Evolutionary conservation across 2,329 filamentous ascomycete species (phyloP).

Genomic region (Ophiosphaerella korrae): DNA sequence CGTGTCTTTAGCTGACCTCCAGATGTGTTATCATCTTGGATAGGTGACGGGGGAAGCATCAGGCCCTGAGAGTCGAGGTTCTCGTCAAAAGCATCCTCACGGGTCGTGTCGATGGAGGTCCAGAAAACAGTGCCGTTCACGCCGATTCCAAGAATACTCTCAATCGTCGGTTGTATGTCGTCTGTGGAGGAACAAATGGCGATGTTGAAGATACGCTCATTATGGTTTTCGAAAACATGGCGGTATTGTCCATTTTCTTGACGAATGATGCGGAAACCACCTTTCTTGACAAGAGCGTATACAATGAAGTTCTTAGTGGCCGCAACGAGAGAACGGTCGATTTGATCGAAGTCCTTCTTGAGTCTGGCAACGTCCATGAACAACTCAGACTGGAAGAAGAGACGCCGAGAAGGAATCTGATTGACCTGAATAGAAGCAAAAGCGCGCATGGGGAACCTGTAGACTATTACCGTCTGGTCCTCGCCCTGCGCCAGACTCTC

Average conservation of each 20-base stretch:
- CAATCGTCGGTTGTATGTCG: conserved; percentile 51
- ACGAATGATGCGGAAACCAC: conserved; percentile 88
- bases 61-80: conserved; percentile 85
- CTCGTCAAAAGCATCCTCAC: conserved; percentile 69
- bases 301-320: conserved; percentile 91
- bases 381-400: conserved; percentile 74
- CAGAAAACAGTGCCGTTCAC: conserved; percentile 98
- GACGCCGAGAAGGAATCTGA: conserved; percentile 59
- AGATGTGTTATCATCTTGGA: conserved; percentile 86
- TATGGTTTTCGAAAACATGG: conserved; percentile 87
- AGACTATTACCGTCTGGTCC: conserved; percentile 74
- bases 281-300: conserved; percentile 91
- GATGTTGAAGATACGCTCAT: conserved; percentile 95
- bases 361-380: conserved; percentile 92
- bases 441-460: conserved; percentile 95
- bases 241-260: conserved; percentile 92
- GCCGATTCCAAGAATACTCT: conserved; percentile 89
- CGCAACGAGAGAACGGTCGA: conserved; percentile 89
- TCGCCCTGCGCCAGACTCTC: conserved; percentile 72
- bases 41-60: conserved; percentile 82
- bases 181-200: conserved; percentile 73
- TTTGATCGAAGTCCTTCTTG: conserved; percentile 97
- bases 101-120: conserved; percentile 65
- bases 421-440: conserved; percentile 87
- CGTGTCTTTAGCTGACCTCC: conserved; percentile 95